Evolutionary conservation across 345 rosid species (phyloP).

Genomic region (Tarenaya hassleriana): DNA sequence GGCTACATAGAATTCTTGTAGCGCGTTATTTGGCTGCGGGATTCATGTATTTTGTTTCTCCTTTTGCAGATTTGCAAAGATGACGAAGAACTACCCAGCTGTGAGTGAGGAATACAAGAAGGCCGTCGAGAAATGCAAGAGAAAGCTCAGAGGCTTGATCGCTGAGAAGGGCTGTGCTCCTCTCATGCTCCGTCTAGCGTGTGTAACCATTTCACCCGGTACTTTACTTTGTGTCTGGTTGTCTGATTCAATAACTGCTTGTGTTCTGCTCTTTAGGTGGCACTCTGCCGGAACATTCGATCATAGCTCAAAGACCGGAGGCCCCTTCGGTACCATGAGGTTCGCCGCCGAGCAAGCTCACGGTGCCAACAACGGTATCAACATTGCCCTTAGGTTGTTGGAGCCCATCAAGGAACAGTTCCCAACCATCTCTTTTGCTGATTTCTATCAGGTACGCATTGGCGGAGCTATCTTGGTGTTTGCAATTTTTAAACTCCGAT

Average conservation of each 20-base stretch:
- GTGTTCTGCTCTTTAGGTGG: too few relatives aligned
- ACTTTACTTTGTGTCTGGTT: neutral
- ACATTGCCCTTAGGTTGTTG: slow-evolving; percentile 74
- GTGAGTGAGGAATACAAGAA: slow-evolving; percentile 75
- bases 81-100: slow-evolving; percentile 77
- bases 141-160: slow-evolving; percentile 78
- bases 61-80: slow-evolving; percentile 29
- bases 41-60: too few relatives aligned
- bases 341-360: slow-evolving; percentile 60
- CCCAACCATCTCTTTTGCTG: slow-evolving; percentile 59
- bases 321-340: slow-evolving; percentile 92
- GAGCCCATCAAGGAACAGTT: slow-evolving; percentile 85
- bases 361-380: slow-evolving; percentile 79
- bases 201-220: slow-evolving; percentile 8
- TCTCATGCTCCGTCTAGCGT: slow-evolving; percentile 91
- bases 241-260: slow-evolving; percentile 13
- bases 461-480: too few relatives aligned
- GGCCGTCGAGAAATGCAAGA: slow-evolving; percentile 74
- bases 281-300: slow-evolving; percentile 97
- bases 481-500: too few relatives aligned
- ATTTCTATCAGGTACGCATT: slow-evolving; percentile 80
- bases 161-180: slow-evolving; percentile 95
- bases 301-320: slow-evolving; percentile 72
- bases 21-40: too few relatives aligned
- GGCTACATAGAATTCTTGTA: too few relatives aligned